phyloP scores from a whole-genome alignment of 768 basidiomycete genomes.

The Cubamyces lactineus region DNA sequence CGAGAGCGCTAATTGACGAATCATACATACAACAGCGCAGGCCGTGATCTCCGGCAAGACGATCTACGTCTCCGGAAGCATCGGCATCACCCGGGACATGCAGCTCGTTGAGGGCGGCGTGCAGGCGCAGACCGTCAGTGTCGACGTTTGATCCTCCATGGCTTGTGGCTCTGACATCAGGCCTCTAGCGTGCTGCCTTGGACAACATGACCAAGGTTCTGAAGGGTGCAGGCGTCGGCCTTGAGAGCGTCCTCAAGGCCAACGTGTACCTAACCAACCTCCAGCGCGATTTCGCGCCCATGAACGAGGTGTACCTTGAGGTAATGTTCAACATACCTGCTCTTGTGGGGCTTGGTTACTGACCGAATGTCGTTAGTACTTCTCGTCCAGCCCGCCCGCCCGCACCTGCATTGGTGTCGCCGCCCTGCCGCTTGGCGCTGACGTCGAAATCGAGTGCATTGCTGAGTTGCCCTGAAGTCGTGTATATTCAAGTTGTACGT shows the following conservation, averaged over 20 bases:
- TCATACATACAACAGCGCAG: conserved; percentile 36
- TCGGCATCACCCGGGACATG: conserved; percentile 39
- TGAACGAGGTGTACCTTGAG: conserved; percentile 44
- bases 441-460: conserved; percentile 65
- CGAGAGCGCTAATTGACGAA: neutral
- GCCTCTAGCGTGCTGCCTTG: conserved; percentile 39
- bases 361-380: conserved; percentile 43
- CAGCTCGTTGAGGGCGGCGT: conserved; percentile 42
- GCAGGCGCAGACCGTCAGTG: conserved; percentile 42
- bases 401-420: conserved; percentile 63
- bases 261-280: conserved; percentile 45
- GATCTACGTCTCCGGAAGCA: conserved; percentile 46
- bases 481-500: neutral
- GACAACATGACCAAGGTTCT: conserved; percentile 44
- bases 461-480: conserved; percentile 42
- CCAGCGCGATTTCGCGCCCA: conserved; percentile 39
- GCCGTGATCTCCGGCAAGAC: conserved; percentile 39
- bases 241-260: conserved; percentile 44
- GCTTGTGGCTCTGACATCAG: neutral
- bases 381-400: conserved; percentile 51
- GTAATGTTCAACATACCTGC: conserved; percentile 22
- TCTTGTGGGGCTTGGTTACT: too few relatives aligned
- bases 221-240: conserved; percentile 41
- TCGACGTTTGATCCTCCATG: neutral
- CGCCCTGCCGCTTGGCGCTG: conserved; percentile 53